Percentiles rank a stretch among this genome's conserved stretches.
Evolutionary conservation across 2,329 filamentous ascomycete species (phyloP).

Genomic region (Colletotrichum sp.): DNA sequence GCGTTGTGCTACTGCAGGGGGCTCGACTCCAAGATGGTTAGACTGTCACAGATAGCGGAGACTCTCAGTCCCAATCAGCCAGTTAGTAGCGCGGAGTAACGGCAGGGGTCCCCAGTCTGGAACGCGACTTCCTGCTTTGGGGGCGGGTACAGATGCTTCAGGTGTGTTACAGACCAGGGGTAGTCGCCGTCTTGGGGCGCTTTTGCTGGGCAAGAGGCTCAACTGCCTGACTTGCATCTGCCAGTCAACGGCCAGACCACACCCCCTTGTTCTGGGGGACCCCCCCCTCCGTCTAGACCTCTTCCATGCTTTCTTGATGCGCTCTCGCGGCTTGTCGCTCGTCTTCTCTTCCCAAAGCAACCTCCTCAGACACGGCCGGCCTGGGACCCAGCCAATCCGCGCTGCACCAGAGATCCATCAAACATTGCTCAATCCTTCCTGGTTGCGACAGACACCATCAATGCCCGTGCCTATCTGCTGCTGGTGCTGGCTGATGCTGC

Average conservation of each 20-base stretch:
- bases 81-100: background rate
- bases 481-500: background rate
- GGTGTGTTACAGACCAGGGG: slow-evolving; percentile 52
- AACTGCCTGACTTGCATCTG: background rate
- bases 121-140: background rate
- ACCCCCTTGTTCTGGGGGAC: background rate
- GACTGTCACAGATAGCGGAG: slow-evolving; percentile 4
- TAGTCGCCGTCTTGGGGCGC: background rate
- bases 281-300: background rate
- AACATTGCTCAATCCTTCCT: slow-evolving; percentile 32
- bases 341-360: slow-evolving; percentile 8
- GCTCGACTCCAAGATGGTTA: background rate
- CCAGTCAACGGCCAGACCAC: background rate
- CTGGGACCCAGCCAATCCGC: slow-evolving; percentile 29
- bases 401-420: slow-evolving; percentile 30
- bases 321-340: background rate
- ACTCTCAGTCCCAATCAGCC: background rate
- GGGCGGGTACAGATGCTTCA: slow-evolving; percentile 43
- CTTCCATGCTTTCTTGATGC: background rate
- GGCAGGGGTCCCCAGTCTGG: background rate
- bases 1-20: background rate
- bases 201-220: background rate
- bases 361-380: slow-evolving; percentile 24
- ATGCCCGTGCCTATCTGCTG: slow-evolving; percentile 20
- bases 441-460: slow-evolving; percentile 24